These are phyloP conservation scores for Hypoxylon sp. DNA, from an alignment of 2,329 filamentous ascomycete species.

Conservation along the genomic window DNA sequence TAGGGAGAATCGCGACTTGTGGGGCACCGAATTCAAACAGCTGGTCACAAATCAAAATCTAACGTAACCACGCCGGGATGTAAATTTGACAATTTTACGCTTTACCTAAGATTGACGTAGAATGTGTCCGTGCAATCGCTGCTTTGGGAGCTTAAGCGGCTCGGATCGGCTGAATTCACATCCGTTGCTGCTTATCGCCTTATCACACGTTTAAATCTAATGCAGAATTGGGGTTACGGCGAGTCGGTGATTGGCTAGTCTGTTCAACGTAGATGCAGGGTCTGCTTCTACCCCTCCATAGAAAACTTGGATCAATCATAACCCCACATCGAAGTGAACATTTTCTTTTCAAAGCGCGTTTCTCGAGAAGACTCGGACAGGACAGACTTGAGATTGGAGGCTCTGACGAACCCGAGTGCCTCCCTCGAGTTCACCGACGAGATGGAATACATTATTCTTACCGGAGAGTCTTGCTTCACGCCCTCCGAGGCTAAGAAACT, in stretches of 20 bases:
- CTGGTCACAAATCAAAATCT: slow-evolving; percentile 26
- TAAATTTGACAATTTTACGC: slow-evolving; percentile 13
- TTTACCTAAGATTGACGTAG: slow-evolving; percentile 35
- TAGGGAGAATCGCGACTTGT: slow-evolving; percentile 33
- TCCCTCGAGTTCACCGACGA: slow-evolving; percentile 19
- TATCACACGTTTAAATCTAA: slow-evolving; percentile 17
- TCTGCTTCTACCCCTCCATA: slow-evolving; percentile 38
- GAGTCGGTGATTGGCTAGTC: slow-evolving; percentile 30
- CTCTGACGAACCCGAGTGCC: background rate
- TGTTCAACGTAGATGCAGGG: slow-evolving; percentile 35
- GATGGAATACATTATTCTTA: slow-evolving; percentile 52
- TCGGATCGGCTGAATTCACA: slow-evolving; percentile 34
- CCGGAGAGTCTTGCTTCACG: slow-evolving; percentile 65
- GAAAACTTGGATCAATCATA: slow-evolving; percentile 27
- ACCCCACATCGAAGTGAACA: slow-evolving; percentile 35
- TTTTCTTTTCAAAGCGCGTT: slow-evolving; percentile 35
- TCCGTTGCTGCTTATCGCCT: slow-evolving; percentile 30
- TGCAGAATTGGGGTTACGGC: slow-evolving; percentile 23
- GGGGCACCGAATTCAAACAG: slow-evolving; percentile 33
- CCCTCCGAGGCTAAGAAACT: slow-evolving; percentile 62
- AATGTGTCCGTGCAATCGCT: background rate
- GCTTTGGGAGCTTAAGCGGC: background rate
- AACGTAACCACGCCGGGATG: slow-evolving; percentile 1
- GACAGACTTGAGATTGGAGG: slow-evolving; percentile 9
- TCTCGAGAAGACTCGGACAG: slow-evolving; percentile 24